Evolutionary conservation across 306 rosid species (phyloP).

Genomic region (Rosa persica): DNA sequence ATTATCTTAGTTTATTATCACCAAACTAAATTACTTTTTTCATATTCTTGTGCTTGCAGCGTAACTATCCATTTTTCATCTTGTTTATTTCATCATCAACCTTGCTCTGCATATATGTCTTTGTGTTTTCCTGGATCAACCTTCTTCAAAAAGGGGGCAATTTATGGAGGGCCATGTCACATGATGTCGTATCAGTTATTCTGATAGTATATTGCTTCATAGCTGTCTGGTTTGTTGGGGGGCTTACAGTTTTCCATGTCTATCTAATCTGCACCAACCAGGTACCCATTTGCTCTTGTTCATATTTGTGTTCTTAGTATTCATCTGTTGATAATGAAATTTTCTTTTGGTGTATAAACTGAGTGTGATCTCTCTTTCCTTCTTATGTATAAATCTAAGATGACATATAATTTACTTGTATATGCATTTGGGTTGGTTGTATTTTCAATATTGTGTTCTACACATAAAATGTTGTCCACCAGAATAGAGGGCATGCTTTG

Average conservation of each 20-base stretch:
- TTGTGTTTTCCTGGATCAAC: constrained; percentile 75
- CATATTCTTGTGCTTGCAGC: constrained; percentile 51
- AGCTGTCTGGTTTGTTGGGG: constrained; percentile 91
- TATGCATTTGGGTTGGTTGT: too few relatives aligned
- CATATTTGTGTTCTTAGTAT: not conserved
- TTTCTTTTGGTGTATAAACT: not conserved
- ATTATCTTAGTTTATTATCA: not conserved
- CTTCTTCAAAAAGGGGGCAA: constrained; percentile 46
- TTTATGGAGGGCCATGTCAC: constrained; percentile 50
- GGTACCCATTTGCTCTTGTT: constrained; percentile 37
- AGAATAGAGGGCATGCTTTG: not conserved
- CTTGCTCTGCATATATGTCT: constrained; percentile 70
- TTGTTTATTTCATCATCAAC: constrained; percentile 76
- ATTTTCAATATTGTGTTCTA: not conserved
- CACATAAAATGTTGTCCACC: not conserved
- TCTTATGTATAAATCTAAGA: not conserved
- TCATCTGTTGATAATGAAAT: not conserved
- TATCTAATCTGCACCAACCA: constrained; percentile 86
- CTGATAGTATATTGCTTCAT: constrained; percentile 85
- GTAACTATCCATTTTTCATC: constrained; percentile 84
- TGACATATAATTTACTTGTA: not conserved
- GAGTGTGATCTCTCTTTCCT: not conserved
- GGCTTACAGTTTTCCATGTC: constrained; percentile 81
- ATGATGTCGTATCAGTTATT: constrained; percentile 54
- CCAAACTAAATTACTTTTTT: constrained; percentile 24